Evolutionary conservation across 2,329 filamentous ascomycete species (phyloP).

Genomic region (Sporothrix globosa): DNA sequence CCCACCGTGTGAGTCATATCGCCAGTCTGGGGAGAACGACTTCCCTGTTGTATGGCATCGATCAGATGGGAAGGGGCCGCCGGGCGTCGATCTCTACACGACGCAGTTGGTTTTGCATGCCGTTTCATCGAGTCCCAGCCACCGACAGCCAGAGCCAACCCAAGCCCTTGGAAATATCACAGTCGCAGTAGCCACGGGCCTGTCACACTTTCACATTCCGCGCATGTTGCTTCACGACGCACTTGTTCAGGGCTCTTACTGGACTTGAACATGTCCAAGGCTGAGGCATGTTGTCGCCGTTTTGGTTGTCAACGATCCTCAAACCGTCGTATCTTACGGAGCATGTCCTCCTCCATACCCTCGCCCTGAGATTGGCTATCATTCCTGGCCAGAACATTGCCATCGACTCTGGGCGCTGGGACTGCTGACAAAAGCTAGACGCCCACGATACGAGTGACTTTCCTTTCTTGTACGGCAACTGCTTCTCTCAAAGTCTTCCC

Average conservation of each 20-base stretch:
- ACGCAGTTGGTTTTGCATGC: conserved; percentile 19
- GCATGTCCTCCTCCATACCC: not conserved
- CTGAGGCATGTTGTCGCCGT: not conserved
- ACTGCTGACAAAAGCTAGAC: conserved; percentile 22
- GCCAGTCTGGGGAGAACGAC: conserved; percentile 1
- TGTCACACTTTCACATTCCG: conserved; percentile 1
- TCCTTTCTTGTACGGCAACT: not conserved
- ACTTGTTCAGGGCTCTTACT: not conserved
- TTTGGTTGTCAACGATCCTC: too few species aligned
- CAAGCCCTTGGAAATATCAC: not conserved
- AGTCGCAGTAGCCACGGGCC: not conserved
- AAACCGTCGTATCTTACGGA: too few species aligned
- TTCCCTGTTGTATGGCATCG: too few species aligned
- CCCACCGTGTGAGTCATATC: conserved; percentile 28
- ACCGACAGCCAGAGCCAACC: not conserved
- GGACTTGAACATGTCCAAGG: not conserved
- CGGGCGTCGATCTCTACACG: conserved; percentile 20
- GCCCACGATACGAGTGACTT: conserved; percentile 18
- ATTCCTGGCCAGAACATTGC: conserved; percentile 16
- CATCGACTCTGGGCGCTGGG: not conserved
- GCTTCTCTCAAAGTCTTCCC: too few species aligned
- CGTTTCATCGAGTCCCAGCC: conserved; percentile 21
- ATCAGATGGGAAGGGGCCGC: not conserved
- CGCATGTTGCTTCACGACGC: conserved; percentile 5
- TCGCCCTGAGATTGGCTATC: not conserved